Base-by-base conservation (phyloP, 306 rosid genomes). In the Cicer yamashitae region DNA sequence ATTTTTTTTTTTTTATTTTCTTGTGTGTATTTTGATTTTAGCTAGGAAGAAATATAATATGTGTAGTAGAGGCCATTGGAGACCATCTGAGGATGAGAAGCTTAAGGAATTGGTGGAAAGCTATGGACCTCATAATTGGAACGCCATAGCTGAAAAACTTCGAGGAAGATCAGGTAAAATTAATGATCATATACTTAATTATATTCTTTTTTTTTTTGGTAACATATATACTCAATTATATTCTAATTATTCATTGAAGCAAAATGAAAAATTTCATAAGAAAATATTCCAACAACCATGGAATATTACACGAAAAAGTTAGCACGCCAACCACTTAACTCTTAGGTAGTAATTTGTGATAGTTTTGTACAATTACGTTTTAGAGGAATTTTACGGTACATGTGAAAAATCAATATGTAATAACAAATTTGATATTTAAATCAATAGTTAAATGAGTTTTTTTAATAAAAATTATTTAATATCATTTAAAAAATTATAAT, bases 51-150 rank as follows among this genome's bases (percentile, higher is more conserved):
- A 38, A 70, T 41, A 76, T 71, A 88, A 64, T 75, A 91, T 94
- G 97, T 92, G 99, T 52, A 92, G 89, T 60, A 90, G 99, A 87
- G 99, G 99, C 47, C 99, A 94, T 76, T 94, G 99, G 99, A 87
- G 96, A 74, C 98, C 99, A 18, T 93, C 97, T 1, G 98, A 94
- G 74, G 98, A 94, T 68, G 96, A 92, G 67, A 90, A 88, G 76
- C 98, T 94, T 43, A 71, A 86, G 48, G 96, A 89, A 83, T 81
- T 94, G 87, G 99, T 94, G 79, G 91, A 88, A 76, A 89, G 86
- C n/a, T 85, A 85, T 82, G 99, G 98, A n/a, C 96, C 99, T 73
- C 99, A 94, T 78, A 94, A 94, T 60, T 94, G 99, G 99, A 94
- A 94, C 92, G 91, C 96, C 86, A 94, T 94, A 85, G 96, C 99